Conservation (phyloP, 2,329 filamentous ascomycete species). For the Juglanconis oblonga region DNA sequence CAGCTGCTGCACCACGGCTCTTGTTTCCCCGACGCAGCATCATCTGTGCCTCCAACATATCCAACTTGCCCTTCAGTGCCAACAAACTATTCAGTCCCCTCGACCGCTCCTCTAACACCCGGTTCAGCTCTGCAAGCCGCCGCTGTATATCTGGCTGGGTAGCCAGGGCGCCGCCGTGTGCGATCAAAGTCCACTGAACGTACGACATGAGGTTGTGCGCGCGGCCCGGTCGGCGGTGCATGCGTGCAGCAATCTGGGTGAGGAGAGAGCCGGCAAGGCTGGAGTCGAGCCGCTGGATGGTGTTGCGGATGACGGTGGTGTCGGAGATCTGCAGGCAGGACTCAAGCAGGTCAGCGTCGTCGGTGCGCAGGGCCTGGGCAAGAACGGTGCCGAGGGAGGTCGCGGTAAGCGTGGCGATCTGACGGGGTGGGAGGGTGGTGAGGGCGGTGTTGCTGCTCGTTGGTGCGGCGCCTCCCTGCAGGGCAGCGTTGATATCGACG, state of each 20-base stretch:
- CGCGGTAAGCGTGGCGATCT: conserved; percentile 62
- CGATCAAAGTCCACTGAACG: conserved; percentile 92
- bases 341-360: conserved; percentile 86
- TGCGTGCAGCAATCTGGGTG: conserved; percentile 78
- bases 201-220: conserved; percentile 89
- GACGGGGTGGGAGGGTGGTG: conserved; percentile 37
- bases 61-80: conserved; percentile 89
- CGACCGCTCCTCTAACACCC: conserved; percentile 83
- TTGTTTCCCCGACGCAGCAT: conserved; percentile 62
- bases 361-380: conserved; percentile 86
- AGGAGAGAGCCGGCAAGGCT: conserved; percentile 76
- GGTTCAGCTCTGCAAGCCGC: conserved; percentile 74
- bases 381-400: conserved; percentile 90
- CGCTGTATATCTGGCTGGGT: conserved; percentile 80
- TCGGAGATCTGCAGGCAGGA: conserved; percentile 84
- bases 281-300: conserved; percentile 87
- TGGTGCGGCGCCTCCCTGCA: conserved; percentile 38
- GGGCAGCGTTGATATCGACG: conserved; percentile 70
- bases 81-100: conserved; percentile 79
- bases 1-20: conserved; percentile 48
- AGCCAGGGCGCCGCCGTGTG: conserved; percentile 87
- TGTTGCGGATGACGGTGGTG: conserved; percentile 73
- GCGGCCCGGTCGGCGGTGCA: conserved; percentile 83
- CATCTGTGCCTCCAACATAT: conserved; percentile 90
- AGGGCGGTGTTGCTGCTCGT: conserved; percentile 26